Base-by-base conservation (phyloP, 495 filamentous ascomycete genomes). In the Articulospora tetracladia region DNA sequence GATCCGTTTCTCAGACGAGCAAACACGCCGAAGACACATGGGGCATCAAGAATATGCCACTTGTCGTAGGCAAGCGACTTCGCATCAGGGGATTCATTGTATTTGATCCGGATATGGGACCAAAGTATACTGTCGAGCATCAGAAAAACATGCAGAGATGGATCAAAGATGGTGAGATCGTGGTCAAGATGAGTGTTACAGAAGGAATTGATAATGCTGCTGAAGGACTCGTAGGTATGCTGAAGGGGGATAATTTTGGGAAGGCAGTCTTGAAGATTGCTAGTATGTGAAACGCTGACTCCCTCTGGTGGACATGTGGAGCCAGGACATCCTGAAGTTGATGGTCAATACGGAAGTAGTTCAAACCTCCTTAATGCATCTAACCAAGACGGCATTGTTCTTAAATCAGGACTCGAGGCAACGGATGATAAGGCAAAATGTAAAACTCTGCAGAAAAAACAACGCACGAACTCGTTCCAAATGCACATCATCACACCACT, bases 161-260 rank as follows among this genome's bases (percentile, higher is more conserved):
- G 93, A 83, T 97, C 50, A 80, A 82, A 52, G 89, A 95, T 7
- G 91, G 91, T 3, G 82, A 84, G 4, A 83, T 97, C 74, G 89
- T 88, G 74, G 80, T 83, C 32, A 80, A 87, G 70, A 78, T 85
- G 55, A 74, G 77, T 65, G 74, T 91, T 60, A 92, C 87, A 1
- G 77, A 86, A 19, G 93, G 93, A n/a, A 90, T 96, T 59, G 93
- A 96, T 53, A 88, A 92, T 60, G 85, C 86, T 4, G 74, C 85
- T 30, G 83, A 92, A 51, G 93, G 89, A 15, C 77, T 96, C 32
- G 64, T 97, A 17, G 91, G 87, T 17, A 86, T 97, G 77, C 77
- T 96, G 58, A 68, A 86, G 69, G 93, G 93, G 36, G 83, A 90
- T 70, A 97, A 97, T 76, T 88, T 90, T 78, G 93, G 93, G 62